Evolutionary conservation across 208 protist species (phyloP), one percentile per base, ranked within the genome.

Genomic region (Leishmania aethiopica): DNA sequence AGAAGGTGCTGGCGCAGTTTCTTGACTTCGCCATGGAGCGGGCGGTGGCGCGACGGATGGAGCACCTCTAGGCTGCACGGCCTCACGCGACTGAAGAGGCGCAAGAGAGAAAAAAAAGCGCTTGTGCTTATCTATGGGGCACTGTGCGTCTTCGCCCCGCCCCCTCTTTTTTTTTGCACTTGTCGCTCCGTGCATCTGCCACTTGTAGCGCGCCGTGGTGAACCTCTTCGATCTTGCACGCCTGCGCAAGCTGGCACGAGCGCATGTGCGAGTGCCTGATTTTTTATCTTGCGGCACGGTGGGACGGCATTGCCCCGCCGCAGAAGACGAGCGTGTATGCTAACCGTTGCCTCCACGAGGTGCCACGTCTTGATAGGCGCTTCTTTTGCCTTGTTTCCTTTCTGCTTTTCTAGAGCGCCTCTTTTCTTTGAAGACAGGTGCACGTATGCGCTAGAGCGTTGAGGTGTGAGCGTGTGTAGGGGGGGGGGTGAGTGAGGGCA

Each of bases 11-110:
- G 32, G 78, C 73, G 45, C 73, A 86, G 78, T 86, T 86, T 57
- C 78, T 86, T 15, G 83, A 86, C 78, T 86, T 86, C 35, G 83
- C 83, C 28, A 83, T 83, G 78, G 83, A 86, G 67, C 78, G 83
- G 5, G 78, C 83, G 3, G 83, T 80, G 51, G 57, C 74, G 35
- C 78, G 83, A 25, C 78, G 83, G 49, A 49, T 86, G 37, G 79
- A 62, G 47, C 35, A 32, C 1, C 37, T 80, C 37, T 78, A 78
- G 22, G 37, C 13, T 57, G 25, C 37, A n/a, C 22, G 0, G 40
- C 32, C 10, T 59, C 7, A 5, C 17, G 40, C 40, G 37, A 35
- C 45, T n/a, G 45, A 53, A n/a, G 28, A 55, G 13, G 45, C 13
- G 37, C n/a, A 51, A 0, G 32, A 69, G n/a, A 13, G 5, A 53